phyloP scores from a whole-genome alignment of 2,329 filamentous ascomycete genomes.

The Fusarium sp. region DNA sequence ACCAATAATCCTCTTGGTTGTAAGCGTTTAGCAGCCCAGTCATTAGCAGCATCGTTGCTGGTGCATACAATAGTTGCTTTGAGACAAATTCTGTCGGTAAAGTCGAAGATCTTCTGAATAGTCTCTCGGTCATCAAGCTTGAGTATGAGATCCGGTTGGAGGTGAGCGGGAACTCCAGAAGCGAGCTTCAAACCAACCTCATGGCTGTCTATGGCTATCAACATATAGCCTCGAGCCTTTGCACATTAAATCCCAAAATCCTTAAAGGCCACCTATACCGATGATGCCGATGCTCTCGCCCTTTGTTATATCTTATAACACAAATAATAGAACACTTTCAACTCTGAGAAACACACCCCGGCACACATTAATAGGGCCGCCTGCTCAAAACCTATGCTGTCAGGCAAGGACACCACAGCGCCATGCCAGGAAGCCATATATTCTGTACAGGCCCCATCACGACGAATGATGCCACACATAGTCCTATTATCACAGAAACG shows the following conservation, averaged over 20 bases:
- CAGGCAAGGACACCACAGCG: slow-evolving; percentile 20
- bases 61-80: slow-evolving; percentile 26
- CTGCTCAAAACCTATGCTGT: slow-evolving; percentile 28
- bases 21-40: slow-evolving; percentile 26
- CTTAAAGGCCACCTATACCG: slow-evolving; percentile 40
- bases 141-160: slow-evolving; percentile 29
- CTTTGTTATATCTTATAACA: not conserved
- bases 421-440: slow-evolving; percentile 28
- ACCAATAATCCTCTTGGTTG: slow-evolving; percentile 23
- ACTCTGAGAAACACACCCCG: not conserved
- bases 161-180: slow-evolving; percentile 23
- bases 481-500: slow-evolving; percentile 32
- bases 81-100: slow-evolving; percentile 25
- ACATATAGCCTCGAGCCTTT: slow-evolving; percentile 40
- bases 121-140: slow-evolving; percentile 1
- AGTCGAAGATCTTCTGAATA: slow-evolving; percentile 15
- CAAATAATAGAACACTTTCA: not conserved
- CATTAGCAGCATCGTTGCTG: slow-evolving; percentile 22
- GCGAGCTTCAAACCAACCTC: slow-evolving; percentile 24
- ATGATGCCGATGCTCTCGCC: slow-evolving; percentile 22
- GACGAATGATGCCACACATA: slow-evolving; percentile 20
- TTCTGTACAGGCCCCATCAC: slow-evolving; percentile 27
- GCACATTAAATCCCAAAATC: slow-evolving; percentile 42
- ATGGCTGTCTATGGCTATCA: slow-evolving; percentile 42
- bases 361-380: slow-evolving; percentile 32